phyloP scores from a whole-genome alignment of 1,284 basidiomycete species.

The Boletellus deceptivus region DNA sequence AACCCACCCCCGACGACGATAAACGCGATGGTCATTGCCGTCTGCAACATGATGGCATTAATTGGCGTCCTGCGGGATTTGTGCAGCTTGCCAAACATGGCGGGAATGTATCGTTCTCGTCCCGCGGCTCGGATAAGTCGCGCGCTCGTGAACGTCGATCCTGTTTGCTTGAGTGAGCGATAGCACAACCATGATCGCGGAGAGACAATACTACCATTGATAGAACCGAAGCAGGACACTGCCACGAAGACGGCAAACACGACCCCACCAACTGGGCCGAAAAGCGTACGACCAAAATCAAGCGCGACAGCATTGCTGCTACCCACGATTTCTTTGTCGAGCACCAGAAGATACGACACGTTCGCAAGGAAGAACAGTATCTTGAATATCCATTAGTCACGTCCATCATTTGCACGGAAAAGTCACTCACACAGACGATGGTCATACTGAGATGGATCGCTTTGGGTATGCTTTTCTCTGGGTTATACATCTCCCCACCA shows the following conservation, averaged over 20 bases:
- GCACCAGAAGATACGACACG: slow-evolving; percentile 88
- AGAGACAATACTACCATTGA: slow-evolving; percentile 60
- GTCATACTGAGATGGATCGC: slow-evolving; percentile 89
- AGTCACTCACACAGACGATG: slow-evolving; percentile 60
- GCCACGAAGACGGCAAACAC: slow-evolving; percentile 91
- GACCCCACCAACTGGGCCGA: slow-evolving; percentile 83
- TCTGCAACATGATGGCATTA: slow-evolving; percentile 81
- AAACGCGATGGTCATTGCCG: slow-evolving; percentile 70
- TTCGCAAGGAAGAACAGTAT: slow-evolving; percentile 81
- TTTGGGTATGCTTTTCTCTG: slow-evolving; percentile 84
- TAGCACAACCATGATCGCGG: background rate
- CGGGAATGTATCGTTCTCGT: slow-evolving; percentile 84
- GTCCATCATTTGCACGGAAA: background rate
- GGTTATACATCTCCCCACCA: slow-evolving; percentile 86
- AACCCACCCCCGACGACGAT: slow-evolving; percentile 88
- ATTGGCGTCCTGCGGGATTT: slow-evolving; percentile 75
- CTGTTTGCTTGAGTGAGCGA: slow-evolving; percentile 37
- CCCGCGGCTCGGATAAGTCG: slow-evolving; percentile 88
- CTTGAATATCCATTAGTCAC: slow-evolving; percentile 31
- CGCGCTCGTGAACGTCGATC: slow-evolving; percentile 79
- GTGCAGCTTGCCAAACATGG: slow-evolving; percentile 77
- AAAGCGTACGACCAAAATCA: slow-evolving; percentile 87
- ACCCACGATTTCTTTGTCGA: slow-evolving; percentile 78
- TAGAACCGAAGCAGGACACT: slow-evolving; percentile 90
- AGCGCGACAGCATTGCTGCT: slow-evolving; percentile 90